Evolutionary conservation across 371 early-diverging fungal genomes (phyloP).

Genomic region (Globomyces sp.): DNA sequence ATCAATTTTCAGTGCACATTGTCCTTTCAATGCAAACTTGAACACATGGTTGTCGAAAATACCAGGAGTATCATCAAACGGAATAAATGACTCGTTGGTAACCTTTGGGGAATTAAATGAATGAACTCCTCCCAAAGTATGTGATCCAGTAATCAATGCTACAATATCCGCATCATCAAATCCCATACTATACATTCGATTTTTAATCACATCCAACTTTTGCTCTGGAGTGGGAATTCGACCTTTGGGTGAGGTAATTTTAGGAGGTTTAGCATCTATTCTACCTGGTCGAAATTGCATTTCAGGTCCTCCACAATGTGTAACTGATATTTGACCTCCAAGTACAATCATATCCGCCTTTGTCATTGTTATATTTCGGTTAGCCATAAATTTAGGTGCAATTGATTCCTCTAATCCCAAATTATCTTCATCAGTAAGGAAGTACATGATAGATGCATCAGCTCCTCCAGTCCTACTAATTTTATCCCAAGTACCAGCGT

Average conservation of each 20-base stretch:
- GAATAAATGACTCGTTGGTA: constrained; percentile 32
- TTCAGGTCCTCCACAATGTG: constrained; percentile 37
- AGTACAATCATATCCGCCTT: constrained; percentile 34
- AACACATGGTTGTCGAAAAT: constrained; percentile 44
- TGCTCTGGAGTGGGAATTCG: constrained; percentile 23
- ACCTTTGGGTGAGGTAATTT: neutral
- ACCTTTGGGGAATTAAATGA: constrained; percentile 26
- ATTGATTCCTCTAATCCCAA: constrained; percentile 20
- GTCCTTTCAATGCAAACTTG: constrained; percentile 24
- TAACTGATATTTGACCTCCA: constrained; percentile 30
- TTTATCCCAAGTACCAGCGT: constrained; percentile 29
- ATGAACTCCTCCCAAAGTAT: constrained; percentile 39
- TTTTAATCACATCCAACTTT: constrained; percentile 3
- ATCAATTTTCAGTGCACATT: constrained; percentile 31
- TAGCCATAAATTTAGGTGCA: constrained; percentile 20
- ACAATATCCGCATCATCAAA: constrained; percentile 30
- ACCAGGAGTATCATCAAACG: constrained; percentile 41
- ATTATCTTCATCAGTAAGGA: constrained; percentile 19
- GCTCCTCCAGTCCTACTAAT: constrained; percentile 22
- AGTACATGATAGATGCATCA: constrained; percentile 25
- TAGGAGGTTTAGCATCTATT: constrained; percentile 6
- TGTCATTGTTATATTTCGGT: constrained; percentile 15
- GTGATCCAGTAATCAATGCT: constrained; percentile 28
- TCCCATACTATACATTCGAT: constrained; percentile 28
- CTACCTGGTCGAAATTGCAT: constrained; percentile 29